Evolutionary conservation across 2,329 filamentous ascomycete species (phyloP).

Genomic region (Pseudogymnoascus sp.): DNA sequence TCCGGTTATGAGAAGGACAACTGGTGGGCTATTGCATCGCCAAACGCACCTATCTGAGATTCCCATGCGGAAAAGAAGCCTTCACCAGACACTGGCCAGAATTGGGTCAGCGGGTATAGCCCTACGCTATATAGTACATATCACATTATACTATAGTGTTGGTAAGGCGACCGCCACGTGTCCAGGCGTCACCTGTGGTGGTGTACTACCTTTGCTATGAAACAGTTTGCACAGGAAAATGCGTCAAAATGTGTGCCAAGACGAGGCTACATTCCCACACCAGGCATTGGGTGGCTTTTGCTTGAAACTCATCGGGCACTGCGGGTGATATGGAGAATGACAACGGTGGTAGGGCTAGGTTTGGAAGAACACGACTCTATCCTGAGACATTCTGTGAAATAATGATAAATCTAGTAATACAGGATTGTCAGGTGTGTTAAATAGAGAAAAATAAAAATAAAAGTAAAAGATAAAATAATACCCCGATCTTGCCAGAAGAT

Average conservation of each 20-base stretch:
- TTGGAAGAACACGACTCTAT: background rate
- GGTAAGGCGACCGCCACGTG: background rate
- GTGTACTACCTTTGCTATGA: background rate
- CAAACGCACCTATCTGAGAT: conserved; percentile 1
- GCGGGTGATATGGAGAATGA: background rate
- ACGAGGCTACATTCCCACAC: background rate
- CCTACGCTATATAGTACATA: background rate
- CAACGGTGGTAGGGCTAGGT: background rate
- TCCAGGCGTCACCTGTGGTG: conserved; percentile 1
- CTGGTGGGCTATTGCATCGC: conserved; percentile 73
- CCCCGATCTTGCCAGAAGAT: conserved; percentile 18
- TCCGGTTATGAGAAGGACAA: conserved; percentile 95
- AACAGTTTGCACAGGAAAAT: conserved; percentile 6
- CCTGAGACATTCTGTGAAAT: background rate
- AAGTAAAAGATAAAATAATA: conserved; percentile 16
- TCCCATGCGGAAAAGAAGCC: background rate
- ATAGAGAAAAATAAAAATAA: conserved; percentile 18
- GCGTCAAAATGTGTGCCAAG: background rate
- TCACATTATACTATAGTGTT: conserved; percentile 4
- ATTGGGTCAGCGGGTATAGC: background rate
- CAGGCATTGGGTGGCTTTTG: background rate
- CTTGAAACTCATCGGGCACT: background rate
- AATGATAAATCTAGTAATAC: conserved; percentile 9
- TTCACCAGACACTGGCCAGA: background rate
- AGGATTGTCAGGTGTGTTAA: conserved; percentile 14